phyloP scores from a whole-genome alignment of 768 basidiomycete genomes.

The Lactarius hatsudake region DNA sequence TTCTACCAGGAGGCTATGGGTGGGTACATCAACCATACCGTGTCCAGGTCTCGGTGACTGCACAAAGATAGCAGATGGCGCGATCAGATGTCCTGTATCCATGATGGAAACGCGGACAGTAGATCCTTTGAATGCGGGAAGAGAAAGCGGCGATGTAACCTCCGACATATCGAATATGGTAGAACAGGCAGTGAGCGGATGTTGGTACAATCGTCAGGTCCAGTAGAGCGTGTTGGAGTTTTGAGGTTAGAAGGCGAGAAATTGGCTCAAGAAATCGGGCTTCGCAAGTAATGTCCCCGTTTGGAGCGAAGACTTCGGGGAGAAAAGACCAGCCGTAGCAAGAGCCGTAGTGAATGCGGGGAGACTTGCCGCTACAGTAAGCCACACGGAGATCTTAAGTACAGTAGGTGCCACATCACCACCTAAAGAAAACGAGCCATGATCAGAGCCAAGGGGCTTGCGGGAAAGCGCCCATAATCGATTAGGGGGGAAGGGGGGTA shows the following conservation, averaged over 20 bases:
- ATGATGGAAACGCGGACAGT: neutral
- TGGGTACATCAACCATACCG: neutral
- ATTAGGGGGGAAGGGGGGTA: too few relatives aligned
- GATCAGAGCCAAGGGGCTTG: too few relatives aligned
- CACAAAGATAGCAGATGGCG: neutral
- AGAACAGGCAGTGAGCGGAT: neutral
- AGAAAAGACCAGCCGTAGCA: too few relatives aligned
- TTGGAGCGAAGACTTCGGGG: too few relatives aligned
- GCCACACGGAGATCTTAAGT: too few relatives aligned
- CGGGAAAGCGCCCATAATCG: too few relatives aligned
- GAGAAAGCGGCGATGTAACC: neutral
- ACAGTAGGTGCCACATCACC: too few relatives aligned
- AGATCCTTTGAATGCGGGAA: neutral
- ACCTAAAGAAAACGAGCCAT: too few relatives aligned
- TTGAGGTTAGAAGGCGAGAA: neutral
- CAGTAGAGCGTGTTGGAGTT: neutral
- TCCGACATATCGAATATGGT: neutral
- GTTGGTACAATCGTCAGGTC: neutral
- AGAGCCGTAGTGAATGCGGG: too few relatives aligned
- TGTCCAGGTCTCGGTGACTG: neutral
- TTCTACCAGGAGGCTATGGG: slow-evolving; percentile 5
- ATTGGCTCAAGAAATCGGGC: too few relatives aligned
- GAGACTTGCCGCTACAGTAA: too few relatives aligned
- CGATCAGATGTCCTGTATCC: neutral
- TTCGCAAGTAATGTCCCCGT: too few relatives aligned